Evolutionary conservation across 2,329 filamentous ascomycete species (phyloP).

Genomic region (Fusarium vanettenii): DNA sequence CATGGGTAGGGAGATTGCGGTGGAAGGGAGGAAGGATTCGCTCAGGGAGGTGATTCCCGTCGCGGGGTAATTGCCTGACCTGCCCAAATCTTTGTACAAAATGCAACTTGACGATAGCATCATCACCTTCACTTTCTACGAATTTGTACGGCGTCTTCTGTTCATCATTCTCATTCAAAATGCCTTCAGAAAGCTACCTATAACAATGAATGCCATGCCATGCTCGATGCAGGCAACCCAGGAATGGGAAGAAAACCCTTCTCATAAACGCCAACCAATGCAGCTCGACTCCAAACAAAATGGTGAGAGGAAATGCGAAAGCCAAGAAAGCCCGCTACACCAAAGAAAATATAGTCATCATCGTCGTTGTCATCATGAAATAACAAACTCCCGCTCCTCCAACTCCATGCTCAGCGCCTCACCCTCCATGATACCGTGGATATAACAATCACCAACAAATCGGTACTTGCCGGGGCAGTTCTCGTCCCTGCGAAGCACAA

Average conservation of each 20-base stretch:
- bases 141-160: neutral
- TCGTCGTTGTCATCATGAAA: neutral
- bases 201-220: neutral
- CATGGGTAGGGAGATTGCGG: constrained; percentile 78
- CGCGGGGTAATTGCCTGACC: neutral
- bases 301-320: neutral
- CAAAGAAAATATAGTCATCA: neutral
- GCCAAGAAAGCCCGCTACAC: neutral
- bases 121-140: neutral
- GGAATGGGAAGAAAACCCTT: neutral
- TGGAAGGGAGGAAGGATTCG: constrained; percentile 68
- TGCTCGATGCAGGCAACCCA: neutral
- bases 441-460: constrained; percentile 9
- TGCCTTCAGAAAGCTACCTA: neutral
- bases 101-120: neutral
- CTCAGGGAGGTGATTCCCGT: constrained; percentile 15
- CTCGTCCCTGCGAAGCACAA: constrained; percentile 4
- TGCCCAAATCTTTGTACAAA: neutral
- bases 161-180: neutral
- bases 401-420: constrained; percentile 10
- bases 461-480: constrained; percentile 3
- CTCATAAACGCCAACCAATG: constrained; percentile 3
- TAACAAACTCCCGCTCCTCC: constrained; percentile 11
- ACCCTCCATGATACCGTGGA: constrained; percentile 12
- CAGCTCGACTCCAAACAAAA: neutral